Base-by-base conservation (phyloP, 2,329 filamentous ascomycete species). In the Colletotrichum tropicicola region DNA sequence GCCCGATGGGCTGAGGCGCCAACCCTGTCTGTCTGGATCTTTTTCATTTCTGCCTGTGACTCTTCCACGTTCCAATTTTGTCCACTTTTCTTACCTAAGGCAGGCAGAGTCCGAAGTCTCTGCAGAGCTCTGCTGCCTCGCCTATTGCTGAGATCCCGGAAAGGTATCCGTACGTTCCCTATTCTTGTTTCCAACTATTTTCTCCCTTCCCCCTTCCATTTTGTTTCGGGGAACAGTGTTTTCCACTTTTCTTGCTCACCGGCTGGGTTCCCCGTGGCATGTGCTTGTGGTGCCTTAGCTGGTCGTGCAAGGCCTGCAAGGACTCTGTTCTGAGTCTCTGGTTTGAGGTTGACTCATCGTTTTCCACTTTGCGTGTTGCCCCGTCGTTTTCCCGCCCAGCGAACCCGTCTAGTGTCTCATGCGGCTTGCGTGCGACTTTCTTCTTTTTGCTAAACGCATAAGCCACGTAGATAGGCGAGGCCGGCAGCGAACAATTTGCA, bases 301-400 rank as follows among this genome's bases (percentile, higher is more conserved):
- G n/a, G n/a, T n/a, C n/a, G n/a, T n/a, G n/a, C n/a, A 21, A 10
- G 7, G 39, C 39, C 39, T 43, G 39, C n/a, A 43, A 17, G 39
- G n/a, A 9, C 17, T 43, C n/a, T n/a, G n/a, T n/a, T n/a, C n/a
- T n/a, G n/a, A 19, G 25, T 28, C 47, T 53, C 15, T 45, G 37
- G 54, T 59, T 64, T 59, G 60, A 59, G 30, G 39, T 64, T 64
- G 60, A 64, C 60, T 59, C 60, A 64, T 64, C 55, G 32, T 44
- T 39, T 54, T 30, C 35, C 17, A 44, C 52, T 21, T 30, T 17
- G 25, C 28, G 27, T 43, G 43, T 51, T 43, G 43, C 35, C 37
- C 53, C 23, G 25, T 35, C 52, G 41, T 39, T 48, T 32, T 56
- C 58, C 51, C 52, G 37, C 44, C n/a, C 37, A 44, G 21, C 10